Conservation (phyloP, 768 basidiomycete species). For the Phaffia australis region DNA sequence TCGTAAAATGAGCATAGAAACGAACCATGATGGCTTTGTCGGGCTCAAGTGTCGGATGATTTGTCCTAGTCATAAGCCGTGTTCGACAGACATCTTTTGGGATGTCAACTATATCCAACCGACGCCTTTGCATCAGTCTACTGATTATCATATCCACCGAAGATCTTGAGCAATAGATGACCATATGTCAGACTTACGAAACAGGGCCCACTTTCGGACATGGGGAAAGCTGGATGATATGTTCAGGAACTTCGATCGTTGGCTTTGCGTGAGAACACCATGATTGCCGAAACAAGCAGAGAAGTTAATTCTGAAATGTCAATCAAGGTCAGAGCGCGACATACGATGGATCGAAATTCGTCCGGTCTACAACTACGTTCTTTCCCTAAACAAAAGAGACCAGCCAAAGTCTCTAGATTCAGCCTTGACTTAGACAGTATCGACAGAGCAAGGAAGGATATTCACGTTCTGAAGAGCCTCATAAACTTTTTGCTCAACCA, state of each 20-base stretch:
- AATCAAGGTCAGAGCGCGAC: not conserved
- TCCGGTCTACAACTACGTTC: slow-evolving; percentile 22
- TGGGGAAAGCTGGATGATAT: slow-evolving; percentile 5
- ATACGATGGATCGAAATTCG: slow-evolving; percentile 19
- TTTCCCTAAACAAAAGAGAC: slow-evolving; percentile 1
- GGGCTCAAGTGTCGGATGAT: slow-evolving; percentile 20
- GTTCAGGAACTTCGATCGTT: slow-evolving; percentile 18
- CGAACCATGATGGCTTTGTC: slow-evolving; percentile 2
- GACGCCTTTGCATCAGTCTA: not conserved
- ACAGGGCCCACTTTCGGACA: slow-evolving; percentile 12
- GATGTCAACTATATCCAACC: slow-evolving; percentile 4
- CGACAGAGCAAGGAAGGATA: not conserved
- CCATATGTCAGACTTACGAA: slow-evolving; percentile 6
- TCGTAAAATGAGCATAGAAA: not conserved
- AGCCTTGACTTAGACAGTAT: not conserved
- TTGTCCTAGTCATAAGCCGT: not conserved
- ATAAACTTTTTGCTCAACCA: slow-evolving; percentile 18
- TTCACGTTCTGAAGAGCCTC: slow-evolving; percentile 7
- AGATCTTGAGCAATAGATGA: not conserved
- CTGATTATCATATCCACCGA: not conserved
- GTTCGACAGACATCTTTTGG: slow-evolving; percentile 9
- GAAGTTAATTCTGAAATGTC: not conserved
- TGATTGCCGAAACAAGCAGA: not conserved
- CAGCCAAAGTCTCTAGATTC: not conserved
- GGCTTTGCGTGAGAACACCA: not conserved